phyloP scores from a whole-genome alignment of 2,329 filamentous ascomycete species.

The Sordariomycetes sp. region DNA sequence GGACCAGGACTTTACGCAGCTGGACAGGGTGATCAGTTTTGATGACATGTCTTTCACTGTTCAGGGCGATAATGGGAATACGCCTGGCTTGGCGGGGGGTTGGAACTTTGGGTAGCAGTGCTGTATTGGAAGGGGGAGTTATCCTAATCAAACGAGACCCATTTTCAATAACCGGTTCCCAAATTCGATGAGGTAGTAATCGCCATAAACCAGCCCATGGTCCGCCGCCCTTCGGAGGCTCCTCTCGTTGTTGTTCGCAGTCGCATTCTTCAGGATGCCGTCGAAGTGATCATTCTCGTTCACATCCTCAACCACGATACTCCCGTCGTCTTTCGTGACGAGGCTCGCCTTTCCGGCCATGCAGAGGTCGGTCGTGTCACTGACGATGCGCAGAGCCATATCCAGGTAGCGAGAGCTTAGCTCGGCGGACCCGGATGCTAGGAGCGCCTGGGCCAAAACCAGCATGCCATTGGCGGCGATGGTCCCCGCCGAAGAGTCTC shows the following conservation, averaged over 20 bases:
- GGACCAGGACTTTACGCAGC: constrained; percentile 18
- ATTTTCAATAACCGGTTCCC: constrained; percentile 27
- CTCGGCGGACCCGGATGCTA: constrained; percentile 5
- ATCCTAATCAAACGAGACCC: neutral
- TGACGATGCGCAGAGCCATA: constrained; percentile 16
- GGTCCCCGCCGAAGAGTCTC: constrained; percentile 26
- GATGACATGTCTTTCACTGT: constrained; percentile 21
- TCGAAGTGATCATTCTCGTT: constrained; percentile 14
- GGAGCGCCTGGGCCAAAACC: constrained; percentile 22
- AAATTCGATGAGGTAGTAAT: constrained; percentile 36
- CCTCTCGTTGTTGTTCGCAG: constrained; percentile 18
- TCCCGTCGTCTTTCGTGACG: neutral
- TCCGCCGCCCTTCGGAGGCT: constrained; percentile 15
- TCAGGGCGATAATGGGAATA: neutral
- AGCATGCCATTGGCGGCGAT: constrained; percentile 31
- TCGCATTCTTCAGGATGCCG: constrained; percentile 15
- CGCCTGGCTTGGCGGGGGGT: neutral
- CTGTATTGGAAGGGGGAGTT: neutral
- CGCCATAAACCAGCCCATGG: constrained; percentile 35
- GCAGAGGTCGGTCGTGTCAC: constrained; percentile 17
- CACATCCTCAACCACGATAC: constrained; percentile 17
- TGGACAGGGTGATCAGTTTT: constrained; percentile 23
- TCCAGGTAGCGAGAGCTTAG: constrained; percentile 14
- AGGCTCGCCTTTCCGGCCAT: constrained; percentile 9
- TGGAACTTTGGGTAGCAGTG: neutral